Evolutionary conservation across 2,329 filamentous ascomycete species (phyloP).

Genomic region (Trichophyton equinum): DNA sequence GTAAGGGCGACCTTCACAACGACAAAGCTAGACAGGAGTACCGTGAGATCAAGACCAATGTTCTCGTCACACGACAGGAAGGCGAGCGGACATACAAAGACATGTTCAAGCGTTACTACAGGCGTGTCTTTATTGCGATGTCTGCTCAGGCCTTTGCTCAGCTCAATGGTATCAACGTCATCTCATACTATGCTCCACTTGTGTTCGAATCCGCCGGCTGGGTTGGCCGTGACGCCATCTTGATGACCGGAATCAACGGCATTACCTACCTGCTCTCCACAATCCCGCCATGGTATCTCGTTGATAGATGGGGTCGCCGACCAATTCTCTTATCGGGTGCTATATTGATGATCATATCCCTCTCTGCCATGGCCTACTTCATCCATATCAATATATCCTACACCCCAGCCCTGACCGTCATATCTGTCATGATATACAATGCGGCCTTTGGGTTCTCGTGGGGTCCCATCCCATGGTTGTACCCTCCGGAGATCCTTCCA

Average conservation of each 20-base stretch:
- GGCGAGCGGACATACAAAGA: conserved; percentile 82
- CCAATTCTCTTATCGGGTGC: conserved; percentile 83
- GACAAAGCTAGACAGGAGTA: conserved; percentile 88
- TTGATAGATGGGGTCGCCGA: conserved; percentile 81
- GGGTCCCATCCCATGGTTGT: conserved; percentile 97
- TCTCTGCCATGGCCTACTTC: conserved; percentile 89
- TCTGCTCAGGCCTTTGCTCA: conserved; percentile 92
- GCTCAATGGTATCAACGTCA: conserved; percentile 98
- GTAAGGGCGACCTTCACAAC: conserved; percentile 89
- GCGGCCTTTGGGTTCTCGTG: conserved; percentile 94
- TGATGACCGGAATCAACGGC: conserved; percentile 96
- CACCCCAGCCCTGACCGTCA: conserved; percentile 74
- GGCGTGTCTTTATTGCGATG: conserved; percentile 96
- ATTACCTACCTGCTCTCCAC: conserved; percentile 85
- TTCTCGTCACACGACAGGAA: conserved; percentile 83
- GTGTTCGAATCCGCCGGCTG: conserved; percentile 97
- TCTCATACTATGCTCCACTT: conserved; percentile 93
- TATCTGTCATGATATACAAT: conserved; percentile 98
- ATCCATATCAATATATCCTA: conserved; percentile 67
- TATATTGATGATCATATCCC: conserved; percentile 73
- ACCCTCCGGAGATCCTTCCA: conserved; percentile 95
- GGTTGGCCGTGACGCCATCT: conserved; percentile 74
- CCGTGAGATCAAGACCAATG: conserved; percentile 97
- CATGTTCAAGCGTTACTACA: conserved; percentile 89
- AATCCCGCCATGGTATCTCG: conserved; percentile 92